phyloP scores from a whole-genome alignment of 2,329 filamentous ascomycete genomes.

The Shiraia bambusicola region DNA sequence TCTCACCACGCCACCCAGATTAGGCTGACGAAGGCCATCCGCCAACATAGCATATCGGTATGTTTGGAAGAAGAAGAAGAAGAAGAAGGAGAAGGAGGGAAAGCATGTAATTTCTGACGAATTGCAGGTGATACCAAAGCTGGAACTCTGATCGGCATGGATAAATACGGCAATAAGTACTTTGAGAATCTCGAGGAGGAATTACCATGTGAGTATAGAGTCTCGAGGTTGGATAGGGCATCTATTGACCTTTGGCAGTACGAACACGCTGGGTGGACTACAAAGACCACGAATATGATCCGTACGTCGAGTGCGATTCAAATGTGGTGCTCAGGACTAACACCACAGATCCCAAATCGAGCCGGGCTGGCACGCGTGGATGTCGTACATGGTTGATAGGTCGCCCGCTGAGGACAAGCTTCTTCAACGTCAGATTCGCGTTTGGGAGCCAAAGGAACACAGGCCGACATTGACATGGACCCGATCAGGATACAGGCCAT shows the following conservation, averaged over 20 bases:
- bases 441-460: slow-evolving; percentile 76
- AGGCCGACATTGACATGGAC: slow-evolving; percentile 74
- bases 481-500: slow-evolving; percentile 83
- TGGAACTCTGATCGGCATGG: slow-evolving; percentile 78
- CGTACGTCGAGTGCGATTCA: slow-evolving; percentile 52
- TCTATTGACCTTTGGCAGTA: slow-evolving; percentile 55
- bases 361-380: slow-evolving; percentile 97
- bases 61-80: too few species aligned
- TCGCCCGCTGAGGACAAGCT: slow-evolving; percentile 76
- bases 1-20: slow-evolving; percentile 19
- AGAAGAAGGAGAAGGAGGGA: too few species aligned
- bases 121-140: slow-evolving; percentile 88
- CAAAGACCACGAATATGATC: slow-evolving; percentile 80
- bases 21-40: slow-evolving; percentile 27
- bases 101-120: slow-evolving; percentile 27
- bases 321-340: slow-evolving; percentile 34
- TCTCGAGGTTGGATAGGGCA: background rate
- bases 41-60: slow-evolving; percentile 43
- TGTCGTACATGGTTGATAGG: slow-evolving; percentile 89
- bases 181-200: slow-evolving; percentile 91
- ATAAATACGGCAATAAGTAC: slow-evolving; percentile 96
- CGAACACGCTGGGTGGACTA: slow-evolving; percentile 98
- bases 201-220: slow-evolving; percentile 68
- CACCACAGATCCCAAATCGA: slow-evolving; percentile 73
- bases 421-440: slow-evolving; percentile 64